These are phyloP conservation scores for Populus alba DNA, from an alignment of 345 rosid genomes.

Conservation along the genomic window DNA sequence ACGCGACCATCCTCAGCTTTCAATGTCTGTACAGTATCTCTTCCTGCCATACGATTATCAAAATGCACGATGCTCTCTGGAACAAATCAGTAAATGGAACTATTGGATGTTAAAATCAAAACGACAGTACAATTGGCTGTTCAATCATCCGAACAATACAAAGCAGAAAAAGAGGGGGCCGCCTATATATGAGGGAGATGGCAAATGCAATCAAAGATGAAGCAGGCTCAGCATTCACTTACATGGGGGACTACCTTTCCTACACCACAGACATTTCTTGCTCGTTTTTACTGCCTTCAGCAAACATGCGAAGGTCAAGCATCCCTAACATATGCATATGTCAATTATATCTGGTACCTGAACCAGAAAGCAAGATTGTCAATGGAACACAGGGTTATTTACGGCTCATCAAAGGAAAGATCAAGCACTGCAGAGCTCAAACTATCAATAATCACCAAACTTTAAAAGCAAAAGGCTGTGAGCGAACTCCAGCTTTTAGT, in stretches of 20 bases:
- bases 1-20: conserved; percentile 66
- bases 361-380: conserved; percentile 7
- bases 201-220: not conserved
- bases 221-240: not conserved
- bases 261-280: conserved; percentile 77
- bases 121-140: not conserved
- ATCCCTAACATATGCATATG: conserved; percentile 78
- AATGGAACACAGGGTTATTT: not conserved
- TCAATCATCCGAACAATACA: not conserved
- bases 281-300: conserved; percentile 94
- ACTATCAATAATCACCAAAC: not conserved
- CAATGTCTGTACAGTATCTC: conserved; percentile 62
- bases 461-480: not conserved
- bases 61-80: conserved; percentile 73
- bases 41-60: conserved; percentile 62
- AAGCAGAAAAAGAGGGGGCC: not conserved
- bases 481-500: not conserved
- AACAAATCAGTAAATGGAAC: conserved; percentile 23
- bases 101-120: not conserved
- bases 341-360: conserved; percentile 92
- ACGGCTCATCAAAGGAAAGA: not conserved
- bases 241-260: conserved; percentile 57
- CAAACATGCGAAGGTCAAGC: conserved; percentile 98
- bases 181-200: not conserved
- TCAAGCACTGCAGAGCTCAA: not conserved